Percentiles rank a stretch among this genome's conserved stretches.
These are phyloP conservation scores for Leonotis leonurus DNA, from an alignment of 257 asterid species.

Conservation along the genomic window DNA sequence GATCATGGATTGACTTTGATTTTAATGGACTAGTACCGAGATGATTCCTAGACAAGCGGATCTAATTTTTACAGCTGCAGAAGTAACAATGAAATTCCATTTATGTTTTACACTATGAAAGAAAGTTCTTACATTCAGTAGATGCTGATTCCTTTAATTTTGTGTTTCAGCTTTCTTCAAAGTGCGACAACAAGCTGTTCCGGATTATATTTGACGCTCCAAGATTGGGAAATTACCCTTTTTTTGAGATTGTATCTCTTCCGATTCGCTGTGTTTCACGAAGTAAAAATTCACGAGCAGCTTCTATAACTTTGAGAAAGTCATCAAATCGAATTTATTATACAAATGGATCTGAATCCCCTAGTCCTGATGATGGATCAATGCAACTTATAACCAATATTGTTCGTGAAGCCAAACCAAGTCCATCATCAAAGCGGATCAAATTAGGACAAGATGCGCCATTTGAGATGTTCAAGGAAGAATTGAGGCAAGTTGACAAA, in stretches of 20 bases:
- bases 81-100: too few species aligned
- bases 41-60: too few species aligned
- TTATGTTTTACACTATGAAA: not conserved
- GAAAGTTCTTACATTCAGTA: not conserved
- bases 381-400: slow-evolving; percentile 46
- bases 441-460: slow-evolving; percentile 67
- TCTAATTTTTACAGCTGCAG: too few species aligned
- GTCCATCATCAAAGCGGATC: slow-evolving; percentile 76
- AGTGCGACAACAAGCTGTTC: slow-evolving; percentile 78
- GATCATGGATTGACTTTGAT: too few species aligned
- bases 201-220: slow-evolving; percentile 56
- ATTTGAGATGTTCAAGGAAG: slow-evolving; percentile 27
- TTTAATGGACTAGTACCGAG: too few species aligned
- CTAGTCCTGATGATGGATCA: slow-evolving; percentile 47
- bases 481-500: slow-evolving; percentile 30
- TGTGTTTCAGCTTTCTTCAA: slow-evolving; percentile 72
- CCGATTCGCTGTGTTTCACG: slow-evolving; percentile 85
- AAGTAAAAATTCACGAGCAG: slow-evolving; percentile 37
- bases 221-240: slow-evolving; percentile 47
- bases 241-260: slow-evolving; percentile 43
- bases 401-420: slow-evolving; percentile 77
- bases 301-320: slow-evolving; percentile 42
- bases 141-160: slow-evolving; percentile 15
- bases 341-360: slow-evolving; percentile 42
- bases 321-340: slow-evolving; percentile 32